Evolutionary conservation across 192 early-diverging fungal species (phyloP), one percentile per base, ranked within the genome.

Genomic region (Bifiguratus adelaidae): DNA sequence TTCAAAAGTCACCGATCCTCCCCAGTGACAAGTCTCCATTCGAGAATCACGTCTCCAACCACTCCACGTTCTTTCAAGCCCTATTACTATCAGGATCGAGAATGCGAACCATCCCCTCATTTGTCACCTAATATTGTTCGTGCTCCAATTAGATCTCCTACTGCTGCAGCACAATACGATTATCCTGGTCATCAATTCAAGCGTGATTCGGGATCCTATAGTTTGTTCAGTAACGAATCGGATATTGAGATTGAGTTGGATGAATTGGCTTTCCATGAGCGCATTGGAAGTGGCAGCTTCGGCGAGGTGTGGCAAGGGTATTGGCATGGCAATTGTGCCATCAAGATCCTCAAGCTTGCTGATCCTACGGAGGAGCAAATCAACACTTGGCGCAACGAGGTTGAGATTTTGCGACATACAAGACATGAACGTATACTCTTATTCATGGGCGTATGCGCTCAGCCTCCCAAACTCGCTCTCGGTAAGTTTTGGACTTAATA

Each of bases 291-390:
- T 15, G 37, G 37, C 18, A 40, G 37, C 37, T 40, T 40, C 13
- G 37, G 37, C 16, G 37, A 40, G 37, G 37, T 40, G 37, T 21
- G 22, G 16, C 37, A 40, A 21, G 37, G 37, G 13, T 40, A 40
- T 15, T 40, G 37, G 37, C 37, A 40, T 40, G 37, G 37, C 22
- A 13, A 40, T 40, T 40, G 37, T 15, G 37, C 37, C 7, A 40
- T 40, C 13, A 40, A 40, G 13, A 1, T 40, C 1, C 22, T 40
- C 18, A 40, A 40, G 37, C 15, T 40, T 7, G 22, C 7, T 7
- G 37, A 40, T 13, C 37, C 37, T 5, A 40, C 37, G 16, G 37
- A 40, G 37, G 37, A 40, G 22, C 37, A 40, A 40, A 15, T 40
- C 15, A 21, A 5, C 16, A 40, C 37, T 7, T 40, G 37, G 37